Conservation (phyloP, 2,329 filamentous ascomycete species). For the Hypoxylon sp. region DNA sequence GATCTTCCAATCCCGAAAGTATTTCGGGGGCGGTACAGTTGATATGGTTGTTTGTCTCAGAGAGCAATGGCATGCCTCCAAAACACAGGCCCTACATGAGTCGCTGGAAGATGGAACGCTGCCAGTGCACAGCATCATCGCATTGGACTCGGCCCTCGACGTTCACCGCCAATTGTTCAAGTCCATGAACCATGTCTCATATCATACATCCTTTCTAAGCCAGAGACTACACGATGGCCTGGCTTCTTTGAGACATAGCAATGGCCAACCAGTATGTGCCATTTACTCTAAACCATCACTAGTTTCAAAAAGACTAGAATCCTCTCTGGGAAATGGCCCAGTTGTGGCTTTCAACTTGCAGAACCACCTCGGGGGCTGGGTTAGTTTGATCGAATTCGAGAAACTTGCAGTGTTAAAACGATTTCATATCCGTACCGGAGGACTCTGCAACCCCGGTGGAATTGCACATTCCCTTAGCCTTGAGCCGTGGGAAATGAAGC, state of each 20-base stretch:
- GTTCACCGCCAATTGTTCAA: slow-evolving; percentile 79
- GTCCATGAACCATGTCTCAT: slow-evolving; percentile 77
- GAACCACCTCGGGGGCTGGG: slow-evolving; percentile 78
- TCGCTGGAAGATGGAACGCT: slow-evolving; percentile 91
- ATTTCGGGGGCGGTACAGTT: slow-evolving; percentile 96
- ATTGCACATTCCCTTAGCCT: slow-evolving; percentile 81
- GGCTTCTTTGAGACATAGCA: slow-evolving; percentile 74
- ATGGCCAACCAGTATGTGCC: slow-evolving; percentile 74
- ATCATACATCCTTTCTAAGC: slow-evolving; percentile 78
- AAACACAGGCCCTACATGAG: slow-evolving; percentile 80
- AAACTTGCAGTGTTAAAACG: slow-evolving; percentile 84
- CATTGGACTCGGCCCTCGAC: slow-evolving; percentile 80
- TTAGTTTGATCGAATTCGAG: slow-evolving; percentile 88
- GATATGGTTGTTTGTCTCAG: slow-evolving; percentile 86
- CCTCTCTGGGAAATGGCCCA: slow-evolving; percentile 72
- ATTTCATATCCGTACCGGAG: slow-evolving; percentile 89
- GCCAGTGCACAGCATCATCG: slow-evolving; percentile 91
- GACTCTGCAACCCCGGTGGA: slow-evolving; percentile 92
- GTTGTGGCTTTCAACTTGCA: slow-evolving; percentile 87
- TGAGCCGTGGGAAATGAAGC: slow-evolving; percentile 83
- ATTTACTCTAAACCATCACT: slow-evolving; percentile 68
- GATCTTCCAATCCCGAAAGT: slow-evolving; percentile 77
- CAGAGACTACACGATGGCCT: slow-evolving; percentile 72
- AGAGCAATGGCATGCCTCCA: slow-evolving; percentile 86
- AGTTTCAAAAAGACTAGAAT: slow-evolving; percentile 53